Conservation (phyloP, 1,139 yeast genomes). For the Kodamaea sp. region DNA sequence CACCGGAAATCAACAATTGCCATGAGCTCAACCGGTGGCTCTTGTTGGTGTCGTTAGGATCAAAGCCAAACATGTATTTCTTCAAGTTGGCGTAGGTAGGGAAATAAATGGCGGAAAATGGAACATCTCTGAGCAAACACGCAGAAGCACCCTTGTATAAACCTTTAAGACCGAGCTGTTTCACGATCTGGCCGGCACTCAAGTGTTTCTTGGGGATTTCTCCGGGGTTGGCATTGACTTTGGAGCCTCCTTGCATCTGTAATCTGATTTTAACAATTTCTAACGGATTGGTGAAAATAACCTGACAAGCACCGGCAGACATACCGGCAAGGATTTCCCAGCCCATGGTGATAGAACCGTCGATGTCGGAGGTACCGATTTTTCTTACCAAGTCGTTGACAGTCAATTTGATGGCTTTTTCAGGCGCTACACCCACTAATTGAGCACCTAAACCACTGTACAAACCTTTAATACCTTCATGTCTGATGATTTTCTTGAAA, state of each 20-base stretch:
- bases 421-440: conserved; percentile 96
- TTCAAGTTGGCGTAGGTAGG: conserved; percentile 95
- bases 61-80: conserved; percentile 78
- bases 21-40: conserved; percentile 66
- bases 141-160: conserved; percentile 91
- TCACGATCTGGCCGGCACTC: conserved; percentile 73
- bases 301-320: conserved; percentile 96
- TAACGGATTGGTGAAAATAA: conserved; percentile 90
- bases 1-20: conserved; percentile 87
- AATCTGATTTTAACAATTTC: conserved; percentile 94
- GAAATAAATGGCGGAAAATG: conserved; percentile 95
- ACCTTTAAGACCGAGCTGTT: conserved; percentile 79
- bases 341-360: conserved; percentile 60
- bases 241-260: conserved; percentile 86
- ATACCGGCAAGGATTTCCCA: conserved; percentile 90
- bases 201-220: conserved; percentile 49
- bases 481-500: conserved; percentile 69
- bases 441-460: conserved; percentile 96
- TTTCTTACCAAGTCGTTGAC: conserved; percentile 88
- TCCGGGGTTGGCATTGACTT: conserved; percentile 38
- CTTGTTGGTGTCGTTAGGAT: conserved; percentile 58
- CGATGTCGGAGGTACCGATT: conserved; percentile 63
- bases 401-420: conserved; percentile 94
- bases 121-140: conserved; percentile 92
- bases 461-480: conserved; percentile 86